Base-by-base conservation (phyloP, 768 basidiomycete genomes). In the Tulasnella sp. region DNA sequence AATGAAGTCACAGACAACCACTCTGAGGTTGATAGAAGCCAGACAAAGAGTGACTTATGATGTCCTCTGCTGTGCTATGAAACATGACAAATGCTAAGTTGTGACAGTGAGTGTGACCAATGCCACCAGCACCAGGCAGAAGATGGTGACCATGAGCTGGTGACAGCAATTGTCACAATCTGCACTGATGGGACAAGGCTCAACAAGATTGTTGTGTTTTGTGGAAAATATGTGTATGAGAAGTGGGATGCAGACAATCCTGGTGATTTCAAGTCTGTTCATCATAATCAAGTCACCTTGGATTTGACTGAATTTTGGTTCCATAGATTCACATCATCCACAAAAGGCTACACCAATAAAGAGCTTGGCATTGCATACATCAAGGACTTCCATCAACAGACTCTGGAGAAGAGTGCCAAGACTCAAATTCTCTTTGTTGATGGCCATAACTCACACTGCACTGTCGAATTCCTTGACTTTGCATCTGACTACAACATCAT, bases 361-460 rank as follows among this genome's bases (percentile, higher is more conserved):
- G 70, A 72, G 52, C 71, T 77, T 51, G 72, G 72, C 7, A 50
- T 68, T 8, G 66, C 66, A 17, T 77, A 71, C 68, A 70, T 77
- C 26, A 68, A 76, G 61, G 58, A 71, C 23, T 80, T 78, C 61
- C 71, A 78, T 45, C 48, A 61, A 19, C 64, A 70, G 48, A 79
- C 77, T 17, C 51, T 64, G 11, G 67, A 61, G 15, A 76, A 78
- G 60, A 72, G 70, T 5, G 61, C 54, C 15, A 44, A 61, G 4
- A 51, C 62, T 9, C 62, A 67, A 0, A 61, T 77, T 0, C 74
- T 80, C 9, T 62, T 75, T 10, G 69, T 80, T 10, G 75, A 80
- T 68, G 74, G 78, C 0, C 78, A 80, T 56, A 72, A 67, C 51
- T 78, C 74, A 0, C 77, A 79, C 58, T 74, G 71, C 58, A 73